Conservation (phyloP, 2,329 filamentous ascomycete genomes). For the Aureobasidium sp. region DNA sequence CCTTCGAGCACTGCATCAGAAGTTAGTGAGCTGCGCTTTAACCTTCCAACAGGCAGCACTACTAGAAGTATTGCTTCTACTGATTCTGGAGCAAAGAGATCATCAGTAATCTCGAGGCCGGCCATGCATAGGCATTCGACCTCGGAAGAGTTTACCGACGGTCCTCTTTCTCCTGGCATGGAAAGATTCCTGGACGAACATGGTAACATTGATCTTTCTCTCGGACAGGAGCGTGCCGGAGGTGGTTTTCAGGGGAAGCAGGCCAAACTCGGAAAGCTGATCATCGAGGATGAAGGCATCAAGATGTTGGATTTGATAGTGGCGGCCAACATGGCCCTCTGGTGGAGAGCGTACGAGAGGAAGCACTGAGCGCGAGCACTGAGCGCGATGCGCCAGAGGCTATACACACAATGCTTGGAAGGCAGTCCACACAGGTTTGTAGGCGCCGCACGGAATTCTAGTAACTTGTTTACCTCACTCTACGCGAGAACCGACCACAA, state of each 20-base stretch:
- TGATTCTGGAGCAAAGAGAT: conserved; percentile 6
- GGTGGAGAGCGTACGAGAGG: conserved; percentile 79
- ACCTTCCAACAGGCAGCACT: conserved; percentile 51
- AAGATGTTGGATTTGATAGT: conserved; percentile 94
- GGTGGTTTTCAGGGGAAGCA: conserved; percentile 79
- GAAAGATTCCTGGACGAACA: conserved; percentile 23
- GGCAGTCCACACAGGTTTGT: background rate
- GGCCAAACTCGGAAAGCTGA: conserved; percentile 89
- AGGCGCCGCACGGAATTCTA: background rate
- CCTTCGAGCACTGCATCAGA: conserved; percentile 38
- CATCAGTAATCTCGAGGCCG: background rate
- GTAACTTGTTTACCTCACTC: background rate
- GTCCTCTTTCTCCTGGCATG: background rate
- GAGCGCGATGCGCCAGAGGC: conserved; percentile 1
- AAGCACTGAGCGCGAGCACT: conserved; percentile 15
- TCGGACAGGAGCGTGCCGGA: conserved; percentile 77
- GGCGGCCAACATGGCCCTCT: conserved; percentile 83
- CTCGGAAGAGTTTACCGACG: conserved; percentile 7
- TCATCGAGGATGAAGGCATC: conserved; percentile 79
- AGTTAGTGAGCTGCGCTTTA: conserved; percentile 85
- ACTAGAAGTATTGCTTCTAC: background rate
- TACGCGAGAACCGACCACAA: background rate
- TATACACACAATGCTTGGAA: background rate
- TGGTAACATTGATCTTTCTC: conserved; percentile 58
- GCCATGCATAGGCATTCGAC: background rate